These are phyloP conservation scores for Plantago ovata DNA, from an alignment of 257 asterid genomes.

Conservation along the genomic window DNA sequence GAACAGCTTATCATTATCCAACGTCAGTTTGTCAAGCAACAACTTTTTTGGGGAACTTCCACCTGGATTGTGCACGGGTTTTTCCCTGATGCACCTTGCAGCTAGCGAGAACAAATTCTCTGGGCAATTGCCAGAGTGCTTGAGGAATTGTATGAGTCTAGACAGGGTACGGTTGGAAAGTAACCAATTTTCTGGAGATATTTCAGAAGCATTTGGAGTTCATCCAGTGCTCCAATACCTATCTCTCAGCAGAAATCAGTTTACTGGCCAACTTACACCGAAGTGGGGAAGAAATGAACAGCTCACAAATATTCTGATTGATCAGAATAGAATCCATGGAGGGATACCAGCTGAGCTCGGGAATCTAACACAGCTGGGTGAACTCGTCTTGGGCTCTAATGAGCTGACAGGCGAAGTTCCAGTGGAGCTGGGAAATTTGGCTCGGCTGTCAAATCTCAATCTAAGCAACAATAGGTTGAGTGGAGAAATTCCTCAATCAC, in stretches of 20 bases:
- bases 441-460: conserved; percentile 34
- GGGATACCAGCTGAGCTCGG: conserved; percentile 65
- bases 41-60: conserved; percentile 69
- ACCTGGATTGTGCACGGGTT: conserved; percentile 48
- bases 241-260: conserved; percentile 46
- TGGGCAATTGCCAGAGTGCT: conserved; percentile 64
- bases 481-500: conserved; percentile 50
- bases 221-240: conserved; percentile 51
- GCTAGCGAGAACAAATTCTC: conserved; percentile 47
- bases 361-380: conserved; percentile 38
- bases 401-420: conserved; percentile 62
- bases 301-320: conserved; percentile 48
- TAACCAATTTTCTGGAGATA: conserved; percentile 55
- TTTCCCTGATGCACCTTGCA: conserved; percentile 45
- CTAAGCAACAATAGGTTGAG: conserved; percentile 54
- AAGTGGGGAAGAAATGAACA: conserved; percentile 49
- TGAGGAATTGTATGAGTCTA: conserved; percentile 51
- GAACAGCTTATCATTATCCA: conserved; percentile 34
- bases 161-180: conserved; percentile 53
- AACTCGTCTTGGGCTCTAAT: conserved; percentile 56
- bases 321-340: conserved; percentile 51
- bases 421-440: conserved; percentile 41
- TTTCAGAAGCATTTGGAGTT: conserved; percentile 59
- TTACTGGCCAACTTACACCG: conserved; percentile 53
- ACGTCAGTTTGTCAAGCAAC: conserved; percentile 52